Evolutionary conservation across 345 rosid genomes (phyloP).

Genomic region (Populus nigra): DNA sequence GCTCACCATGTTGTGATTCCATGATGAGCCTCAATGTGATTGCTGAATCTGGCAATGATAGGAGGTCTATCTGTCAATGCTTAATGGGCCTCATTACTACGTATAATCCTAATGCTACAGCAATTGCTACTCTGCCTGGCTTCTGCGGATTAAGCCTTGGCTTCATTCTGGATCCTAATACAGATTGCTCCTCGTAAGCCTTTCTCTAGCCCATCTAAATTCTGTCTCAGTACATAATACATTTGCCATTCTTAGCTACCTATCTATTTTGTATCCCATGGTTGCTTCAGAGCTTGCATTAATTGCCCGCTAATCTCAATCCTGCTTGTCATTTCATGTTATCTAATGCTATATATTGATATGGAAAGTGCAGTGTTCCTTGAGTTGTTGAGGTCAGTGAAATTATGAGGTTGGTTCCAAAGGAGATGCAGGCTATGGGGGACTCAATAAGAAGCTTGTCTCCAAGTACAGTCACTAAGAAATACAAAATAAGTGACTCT

Average conservation of each 20-base stretch:
- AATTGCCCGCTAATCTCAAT: not conserved
- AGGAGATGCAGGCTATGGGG: not conserved
- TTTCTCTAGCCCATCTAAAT: not conserved
- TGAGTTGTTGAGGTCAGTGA: not conserved
- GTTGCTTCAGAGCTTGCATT: too few species aligned
- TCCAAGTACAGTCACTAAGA: not conserved
- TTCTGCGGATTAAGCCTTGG: slow-evolving; percentile 70
- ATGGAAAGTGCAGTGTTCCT: slow-evolving; percentile 8
- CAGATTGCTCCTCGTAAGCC: slow-evolving; percentile 58
- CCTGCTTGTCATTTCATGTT: not conserved
- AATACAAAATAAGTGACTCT: not conserved
- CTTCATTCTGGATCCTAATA: slow-evolving; percentile 58
- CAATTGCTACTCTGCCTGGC: slow-evolving; percentile 69
- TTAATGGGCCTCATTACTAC: slow-evolving; percentile 20
- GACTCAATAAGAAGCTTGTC: not conserved
- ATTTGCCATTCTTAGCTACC: not conserved
- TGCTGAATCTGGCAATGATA: slow-evolving; percentile 9
- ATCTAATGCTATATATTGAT: not conserved
- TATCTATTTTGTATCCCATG: not conserved
- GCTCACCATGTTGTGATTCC: slow-evolving; percentile 29
- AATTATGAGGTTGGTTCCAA: not conserved
- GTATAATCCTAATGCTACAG: slow-evolving; percentile 54
- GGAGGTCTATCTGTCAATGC: slow-evolving; percentile 16
- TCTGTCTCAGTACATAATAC: not conserved
- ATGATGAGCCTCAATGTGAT: slow-evolving; percentile 15